Percentiles rank a stretch among this genome's conserved stretches.
These are phyloP conservation scores for Nannochloropsis salina DNA, from an alignment of 108 stramenopile species.

Conservation along the genomic window DNA sequence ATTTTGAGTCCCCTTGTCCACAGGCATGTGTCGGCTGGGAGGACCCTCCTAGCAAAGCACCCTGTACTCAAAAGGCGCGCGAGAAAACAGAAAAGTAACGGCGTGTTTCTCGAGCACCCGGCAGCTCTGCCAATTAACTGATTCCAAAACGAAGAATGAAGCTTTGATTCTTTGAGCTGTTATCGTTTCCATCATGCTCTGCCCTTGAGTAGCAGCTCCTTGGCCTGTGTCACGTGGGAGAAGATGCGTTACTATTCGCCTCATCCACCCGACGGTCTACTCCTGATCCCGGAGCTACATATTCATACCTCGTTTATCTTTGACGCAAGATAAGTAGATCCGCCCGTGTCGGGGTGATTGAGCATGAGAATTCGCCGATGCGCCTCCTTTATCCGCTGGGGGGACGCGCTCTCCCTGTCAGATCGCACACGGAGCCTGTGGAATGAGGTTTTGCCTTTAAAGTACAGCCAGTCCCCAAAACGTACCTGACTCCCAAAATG, in stretches of 20 bases:
- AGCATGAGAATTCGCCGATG: constrained; percentile 87
- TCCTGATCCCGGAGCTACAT: background rate
- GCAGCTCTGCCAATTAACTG: background rate
- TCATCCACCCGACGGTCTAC: background rate
- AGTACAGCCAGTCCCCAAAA: background rate
- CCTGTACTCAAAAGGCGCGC: too few species aligned
- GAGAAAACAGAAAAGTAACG: too few species aligned
- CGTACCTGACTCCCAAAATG: constrained; percentile 75
- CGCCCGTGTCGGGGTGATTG: constrained; percentile 98
- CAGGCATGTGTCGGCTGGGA: too few species aligned
- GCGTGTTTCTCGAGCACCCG: too few species aligned
- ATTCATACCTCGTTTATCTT: constrained; percentile 89
- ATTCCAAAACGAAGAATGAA: background rate
- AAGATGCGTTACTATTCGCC: background rate
- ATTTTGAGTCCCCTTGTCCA: too few species aligned
- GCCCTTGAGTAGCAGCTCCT: constrained; percentile 80
- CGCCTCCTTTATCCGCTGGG: constrained; percentile 87
- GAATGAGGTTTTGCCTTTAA: background rate
- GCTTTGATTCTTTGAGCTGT: background rate
- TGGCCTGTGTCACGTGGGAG: constrained; percentile 39
- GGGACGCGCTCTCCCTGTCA: constrained; percentile 68
- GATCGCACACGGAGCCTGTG: background rate
- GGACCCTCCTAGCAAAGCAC: too few species aligned
- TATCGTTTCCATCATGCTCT: constrained; percentile 11
- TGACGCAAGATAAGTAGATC: constrained; percentile 84